Evolutionary conservation across 1,139 yeast genomes (phyloP).

Genomic region (Eremothecium cymbalariae): DNA sequence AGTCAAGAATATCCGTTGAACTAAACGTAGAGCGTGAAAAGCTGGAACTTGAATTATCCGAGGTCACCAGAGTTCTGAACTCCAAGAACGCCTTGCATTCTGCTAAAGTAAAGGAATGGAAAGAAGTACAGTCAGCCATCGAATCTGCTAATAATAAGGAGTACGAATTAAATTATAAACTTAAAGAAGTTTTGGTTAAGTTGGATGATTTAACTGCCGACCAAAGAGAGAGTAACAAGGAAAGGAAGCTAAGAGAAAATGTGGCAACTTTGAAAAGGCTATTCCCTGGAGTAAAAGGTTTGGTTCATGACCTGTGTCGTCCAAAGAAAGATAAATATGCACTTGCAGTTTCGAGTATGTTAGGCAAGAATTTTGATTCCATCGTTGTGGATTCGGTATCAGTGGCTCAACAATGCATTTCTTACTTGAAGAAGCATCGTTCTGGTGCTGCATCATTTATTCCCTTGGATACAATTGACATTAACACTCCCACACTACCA

Average conservation of each 20-base stretch:
- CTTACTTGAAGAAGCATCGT: conserved; percentile 75
- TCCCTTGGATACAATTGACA: conserved; percentile 76
- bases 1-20: conserved; percentile 34
- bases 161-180: conserved; percentile 45
- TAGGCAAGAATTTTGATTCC: conserved; percentile 76
- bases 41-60: conserved; percentile 36
- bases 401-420: conserved; percentile 77
- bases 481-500: conserved; percentile 37
- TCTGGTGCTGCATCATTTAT: conserved; percentile 81
- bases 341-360: conserved; percentile 64
- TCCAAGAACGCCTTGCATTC: conserved; percentile 40
- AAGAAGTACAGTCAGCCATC: conserved; percentile 28
- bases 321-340: conserved; percentile 74
- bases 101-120: conserved; percentile 36
- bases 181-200: conserved; percentile 52
- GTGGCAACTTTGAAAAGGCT: conserved; percentile 57
- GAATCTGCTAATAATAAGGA: conserved; percentile 37
- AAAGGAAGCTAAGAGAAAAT: conserved; percentile 61
- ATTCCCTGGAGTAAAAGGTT: conserved; percentile 76
- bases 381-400: conserved; percentile 70
- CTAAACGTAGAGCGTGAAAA: conserved; percentile 34
- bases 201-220: conserved; percentile 68
- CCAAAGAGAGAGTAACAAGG: conserved; percentile 68
- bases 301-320: conserved; percentile 69
- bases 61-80: conserved; percentile 36